Conservation (phyloP, 1,284 basidiomycete species). For the Neonothopanus nambi region DNA sequence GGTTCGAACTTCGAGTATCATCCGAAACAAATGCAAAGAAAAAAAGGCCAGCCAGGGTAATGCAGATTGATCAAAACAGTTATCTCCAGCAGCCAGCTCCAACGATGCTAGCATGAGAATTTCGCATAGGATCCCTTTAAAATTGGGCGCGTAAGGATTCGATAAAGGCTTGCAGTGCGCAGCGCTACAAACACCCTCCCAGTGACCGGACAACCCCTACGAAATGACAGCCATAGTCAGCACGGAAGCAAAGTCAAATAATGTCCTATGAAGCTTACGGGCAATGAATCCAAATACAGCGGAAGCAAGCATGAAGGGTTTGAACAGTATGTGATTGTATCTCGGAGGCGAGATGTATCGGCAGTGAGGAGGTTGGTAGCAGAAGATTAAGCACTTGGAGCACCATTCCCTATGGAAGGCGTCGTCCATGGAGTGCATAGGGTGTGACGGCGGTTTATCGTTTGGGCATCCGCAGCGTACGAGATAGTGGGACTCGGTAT, state of each 20-base stretch:
- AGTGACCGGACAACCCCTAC: conserved; percentile 6
- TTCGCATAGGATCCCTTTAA: too few relatives aligned
- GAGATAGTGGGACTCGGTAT: conserved; percentile 29
- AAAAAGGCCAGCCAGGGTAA: too few relatives aligned
- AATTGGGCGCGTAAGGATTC: too few relatives aligned
- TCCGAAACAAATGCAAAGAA: too few relatives aligned
- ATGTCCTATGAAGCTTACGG: conserved; percentile 2
- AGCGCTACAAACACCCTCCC: conserved; percentile 2
- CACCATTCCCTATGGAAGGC: conserved; percentile 37
- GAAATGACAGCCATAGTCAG: background rate
- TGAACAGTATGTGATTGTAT: background rate
- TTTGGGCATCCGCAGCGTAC: conserved; percentile 36
- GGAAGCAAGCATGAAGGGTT: background rate
- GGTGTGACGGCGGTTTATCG: conserved; percentile 27
- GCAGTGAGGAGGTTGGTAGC: conserved; percentile 28
- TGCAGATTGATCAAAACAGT: too few relatives aligned
- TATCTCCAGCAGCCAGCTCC: too few relatives aligned
- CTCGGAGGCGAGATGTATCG: conserved; percentile 1
- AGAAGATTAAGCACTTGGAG: conserved; percentile 30
- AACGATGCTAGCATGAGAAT: too few relatives aligned
- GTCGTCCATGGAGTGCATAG: conserved; percentile 31
- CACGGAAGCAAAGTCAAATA: too few relatives aligned
- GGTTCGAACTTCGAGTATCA: too few relatives aligned
- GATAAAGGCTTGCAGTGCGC: too few relatives aligned
- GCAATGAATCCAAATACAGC: conserved; percentile 7